Evolutionary conservation across 2,329 filamentous ascomycete species (phyloP), one percentile per base, ranked within the genome.

Genomic region (Furcasterigmium sp.): DNA sequence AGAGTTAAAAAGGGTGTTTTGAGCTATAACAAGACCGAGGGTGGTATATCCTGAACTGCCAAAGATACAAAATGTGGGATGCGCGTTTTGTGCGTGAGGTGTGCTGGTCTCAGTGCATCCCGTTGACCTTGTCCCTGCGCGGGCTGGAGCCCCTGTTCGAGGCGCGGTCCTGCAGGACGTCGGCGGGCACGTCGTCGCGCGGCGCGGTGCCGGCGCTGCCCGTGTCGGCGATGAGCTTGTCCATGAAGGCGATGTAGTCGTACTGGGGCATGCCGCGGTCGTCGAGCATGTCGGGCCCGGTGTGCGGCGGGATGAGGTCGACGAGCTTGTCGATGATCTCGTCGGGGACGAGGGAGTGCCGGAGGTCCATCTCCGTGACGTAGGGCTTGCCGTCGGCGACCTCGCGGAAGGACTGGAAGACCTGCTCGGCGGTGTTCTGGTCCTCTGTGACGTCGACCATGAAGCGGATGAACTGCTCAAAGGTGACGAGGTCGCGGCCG

Each of bases 371-470:
- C 68, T 98, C 93, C 5, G 93, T 98, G 32, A 98, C 93, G 63
- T 98, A 98, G 10, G 91, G 91, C 74, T 98, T 98, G 52, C 93
- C 93, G 69, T 98, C 93, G 15, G 93, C 93, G 37, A 98, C 93
- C 67, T 98, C 93, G 45, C 84, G 82, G 79, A 98, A 98, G 51
- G 87, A 94, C 68, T 98, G 91, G 72, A 93, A 97, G 5, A 98
- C 93, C 64, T 98, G 93, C 66, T 97, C 93, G 11, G 93, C 93
- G 4, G 91, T 96, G 63, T 98, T 96, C 68, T 98, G 93, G 60
- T 98, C 93, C 67, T 98, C 93, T 11, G 93, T 98, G 39, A 96
- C 93, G 54, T 95, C 89, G 38, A 98, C 93, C 93, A 98, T 98
- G 75, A 98, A 98, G 30, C 88, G 84, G 62, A 98, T 98, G 60